Conservation (phyloP, 129 eudicot genomes). For the Flaveria robusta region DNA sequence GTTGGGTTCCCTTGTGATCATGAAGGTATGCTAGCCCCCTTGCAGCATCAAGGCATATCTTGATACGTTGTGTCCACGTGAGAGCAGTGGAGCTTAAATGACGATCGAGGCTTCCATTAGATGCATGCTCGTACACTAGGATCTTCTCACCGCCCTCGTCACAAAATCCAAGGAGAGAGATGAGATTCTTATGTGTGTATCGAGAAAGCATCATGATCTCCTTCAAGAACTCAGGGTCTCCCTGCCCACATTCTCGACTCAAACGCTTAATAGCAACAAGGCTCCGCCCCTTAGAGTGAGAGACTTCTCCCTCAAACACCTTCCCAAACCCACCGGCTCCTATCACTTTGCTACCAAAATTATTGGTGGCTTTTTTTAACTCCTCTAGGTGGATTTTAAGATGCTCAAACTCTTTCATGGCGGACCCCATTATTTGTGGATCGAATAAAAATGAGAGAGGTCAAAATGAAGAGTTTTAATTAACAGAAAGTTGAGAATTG, state of each 20-base stretch:
- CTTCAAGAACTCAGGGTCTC: neutral
- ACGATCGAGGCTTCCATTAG: constrained; percentile 6
- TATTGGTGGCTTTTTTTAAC: neutral
- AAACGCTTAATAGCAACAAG: neutral
- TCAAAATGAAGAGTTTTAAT: neutral
- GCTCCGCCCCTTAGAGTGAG: neutral
- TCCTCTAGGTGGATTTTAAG: neutral
- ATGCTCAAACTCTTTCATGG: constrained; percentile 1
- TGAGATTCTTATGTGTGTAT: neutral
- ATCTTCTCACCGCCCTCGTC: constrained; percentile 2
- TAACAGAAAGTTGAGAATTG: neutral
- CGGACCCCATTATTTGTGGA: neutral
- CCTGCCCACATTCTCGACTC: neutral
- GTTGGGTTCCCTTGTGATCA: constrained; percentile 9
- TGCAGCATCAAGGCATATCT: constrained; percentile 1
- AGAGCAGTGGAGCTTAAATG: neutral
- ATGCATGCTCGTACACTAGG: neutral
- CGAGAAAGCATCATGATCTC: constrained; percentile 1
- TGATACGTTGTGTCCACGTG: neutral
- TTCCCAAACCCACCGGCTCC: neutral
- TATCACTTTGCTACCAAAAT: neutral
- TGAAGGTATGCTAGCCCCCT: constrained; percentile 2
- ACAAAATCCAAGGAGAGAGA: constrained; percentile 14
- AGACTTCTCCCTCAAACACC: neutral
- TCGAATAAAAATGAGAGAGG: neutral